A percentile compares a stretch with the other conserved stretches of the same genome.
Evolutionary conservation across 768 basidiomycete species (phyloP).

Genomic region (Rhizopogon rudus): DNA sequence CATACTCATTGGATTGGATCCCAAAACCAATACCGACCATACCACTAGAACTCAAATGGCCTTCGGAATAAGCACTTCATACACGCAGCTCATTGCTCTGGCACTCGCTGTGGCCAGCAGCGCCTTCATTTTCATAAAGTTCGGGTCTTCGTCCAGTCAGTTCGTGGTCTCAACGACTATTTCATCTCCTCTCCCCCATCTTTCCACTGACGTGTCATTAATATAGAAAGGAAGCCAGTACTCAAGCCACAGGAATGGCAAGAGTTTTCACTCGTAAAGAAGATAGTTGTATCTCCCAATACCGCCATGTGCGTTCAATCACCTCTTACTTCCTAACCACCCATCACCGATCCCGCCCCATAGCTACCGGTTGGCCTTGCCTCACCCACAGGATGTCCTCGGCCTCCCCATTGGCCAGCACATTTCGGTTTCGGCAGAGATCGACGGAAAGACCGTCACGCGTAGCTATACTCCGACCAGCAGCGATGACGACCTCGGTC

Average conservation of each 20-base stretch:
- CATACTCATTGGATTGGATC: conserved; percentile 58
- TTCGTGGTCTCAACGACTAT: conserved; percentile 14
- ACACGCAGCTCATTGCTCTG: conserved; percentile 46
- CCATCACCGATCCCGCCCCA: not conserved
- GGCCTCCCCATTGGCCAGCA: conserved; percentile 97
- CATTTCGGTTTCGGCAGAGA: conserved; percentile 86
- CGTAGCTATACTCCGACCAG: conserved; percentile 96
- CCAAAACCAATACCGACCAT: conserved; percentile 12
- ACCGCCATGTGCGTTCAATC: conserved; percentile 77
- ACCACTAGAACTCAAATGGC: conserved; percentile 11
- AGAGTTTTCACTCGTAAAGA: conserved; percentile 75
- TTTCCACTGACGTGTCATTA: conserved; percentile 2
- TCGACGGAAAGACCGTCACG: conserved; percentile 84
- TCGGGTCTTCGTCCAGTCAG: conserved; percentile 27
- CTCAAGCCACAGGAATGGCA: conserved; percentile 77
- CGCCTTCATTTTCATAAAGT: conserved; percentile 49
- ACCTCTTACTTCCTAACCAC: conserved; percentile 1
- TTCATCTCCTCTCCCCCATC: not conserved
- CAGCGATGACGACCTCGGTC: conserved; percentile 86
- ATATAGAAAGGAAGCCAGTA: conserved; percentile 59
- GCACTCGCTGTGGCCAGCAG: conserved; percentile 45
- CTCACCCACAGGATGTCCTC: conserved; percentile 67
- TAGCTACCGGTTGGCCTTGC: conserved; percentile 91
- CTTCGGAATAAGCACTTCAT: conserved; percentile 1
- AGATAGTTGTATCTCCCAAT: conserved; percentile 86